Conservation (phyloP, 768 basidiomycete genomes). For the Sistotremastrum suecicum region DNA sequence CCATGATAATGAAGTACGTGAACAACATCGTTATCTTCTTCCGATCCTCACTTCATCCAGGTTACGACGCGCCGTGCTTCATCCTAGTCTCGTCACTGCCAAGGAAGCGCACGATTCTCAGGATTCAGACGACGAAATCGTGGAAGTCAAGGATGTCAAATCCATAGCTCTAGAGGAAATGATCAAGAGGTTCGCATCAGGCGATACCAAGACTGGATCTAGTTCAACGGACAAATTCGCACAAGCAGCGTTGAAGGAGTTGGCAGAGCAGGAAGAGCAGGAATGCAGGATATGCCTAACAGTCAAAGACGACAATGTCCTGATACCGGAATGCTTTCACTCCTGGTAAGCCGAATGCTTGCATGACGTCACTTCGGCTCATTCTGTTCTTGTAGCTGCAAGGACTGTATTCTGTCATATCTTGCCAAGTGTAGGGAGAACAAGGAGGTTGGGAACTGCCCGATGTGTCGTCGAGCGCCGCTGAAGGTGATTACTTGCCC, state of each 20-base stretch:
- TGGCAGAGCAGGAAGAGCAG: constrained; percentile 31
- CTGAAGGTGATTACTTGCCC: constrained; percentile 30
- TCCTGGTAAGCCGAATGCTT: constrained; percentile 37
- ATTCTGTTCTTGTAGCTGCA: constrained; percentile 41
- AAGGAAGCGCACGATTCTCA: constrained; percentile 26
- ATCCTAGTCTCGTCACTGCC: constrained; percentile 69
- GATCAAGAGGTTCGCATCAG: constrained; percentile 35
- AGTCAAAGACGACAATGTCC: constrained; percentile 52
- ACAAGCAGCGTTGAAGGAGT: constrained; percentile 48
- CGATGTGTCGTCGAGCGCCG: constrained; percentile 62
- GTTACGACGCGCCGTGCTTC: constrained; percentile 82
- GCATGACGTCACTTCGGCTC: not conserved
- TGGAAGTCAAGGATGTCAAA: constrained; percentile 23
- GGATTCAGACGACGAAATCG: constrained; percentile 17
- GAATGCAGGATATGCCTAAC: constrained; percentile 82
- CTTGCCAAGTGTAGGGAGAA: constrained; percentile 56
- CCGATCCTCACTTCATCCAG: too few relatives aligned
- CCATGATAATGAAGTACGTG: constrained; percentile 83
- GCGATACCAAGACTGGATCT: constrained; percentile 17
- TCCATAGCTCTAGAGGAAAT: constrained; percentile 43
- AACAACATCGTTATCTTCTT: too few relatives aligned
- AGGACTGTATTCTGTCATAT: constrained; percentile 74
- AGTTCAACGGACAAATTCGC: constrained; percentile 34
- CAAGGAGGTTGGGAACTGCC: constrained; percentile 60
- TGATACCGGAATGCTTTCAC: constrained; percentile 68